Conservation (phyloP, 225 moss, liverwort and hornwort genomes). For the Climacium dendroides region DNA sequence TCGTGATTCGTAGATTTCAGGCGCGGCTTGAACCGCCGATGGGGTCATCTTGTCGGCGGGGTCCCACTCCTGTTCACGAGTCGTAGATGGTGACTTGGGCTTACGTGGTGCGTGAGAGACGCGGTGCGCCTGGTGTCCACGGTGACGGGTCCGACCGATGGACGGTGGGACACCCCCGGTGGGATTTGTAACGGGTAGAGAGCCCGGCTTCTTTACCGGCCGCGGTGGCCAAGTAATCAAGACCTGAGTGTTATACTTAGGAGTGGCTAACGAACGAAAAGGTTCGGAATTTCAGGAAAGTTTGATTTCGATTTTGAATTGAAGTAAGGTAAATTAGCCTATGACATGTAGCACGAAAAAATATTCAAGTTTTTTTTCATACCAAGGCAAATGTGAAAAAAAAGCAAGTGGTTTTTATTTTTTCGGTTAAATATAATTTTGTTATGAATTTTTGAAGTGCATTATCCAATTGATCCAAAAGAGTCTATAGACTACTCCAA, state of each 20-base stretch:
- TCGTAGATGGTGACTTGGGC: not conserved
- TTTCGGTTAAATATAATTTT: no score
- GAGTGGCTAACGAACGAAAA: no score
- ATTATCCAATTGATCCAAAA: no score
- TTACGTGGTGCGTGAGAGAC: not conserved
- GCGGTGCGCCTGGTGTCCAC: not conserved
- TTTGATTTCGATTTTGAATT: not conserved
- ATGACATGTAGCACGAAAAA: no score
- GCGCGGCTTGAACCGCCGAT: not conserved
- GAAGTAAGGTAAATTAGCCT: not conserved
- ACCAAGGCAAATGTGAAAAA: no score
- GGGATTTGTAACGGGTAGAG: not conserved
- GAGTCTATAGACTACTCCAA: no score
- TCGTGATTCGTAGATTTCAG: not conserved
- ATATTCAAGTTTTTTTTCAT: no score
- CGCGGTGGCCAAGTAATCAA: not conserved
- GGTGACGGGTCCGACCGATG: not conserved
- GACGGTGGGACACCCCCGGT: not conserved
- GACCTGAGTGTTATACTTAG: not conserved
- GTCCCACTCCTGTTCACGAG: not conserved
- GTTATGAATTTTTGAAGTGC: no score
- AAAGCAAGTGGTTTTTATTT: no score
- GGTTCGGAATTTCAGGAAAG: rapidly evolving
- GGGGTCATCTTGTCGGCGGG: not conserved
- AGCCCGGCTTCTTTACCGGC: not conserved